phyloP scores from a whole-genome alignment of 2,329 filamentous ascomycete genomes.

The Aspergillus quadricinctus region DNA sequence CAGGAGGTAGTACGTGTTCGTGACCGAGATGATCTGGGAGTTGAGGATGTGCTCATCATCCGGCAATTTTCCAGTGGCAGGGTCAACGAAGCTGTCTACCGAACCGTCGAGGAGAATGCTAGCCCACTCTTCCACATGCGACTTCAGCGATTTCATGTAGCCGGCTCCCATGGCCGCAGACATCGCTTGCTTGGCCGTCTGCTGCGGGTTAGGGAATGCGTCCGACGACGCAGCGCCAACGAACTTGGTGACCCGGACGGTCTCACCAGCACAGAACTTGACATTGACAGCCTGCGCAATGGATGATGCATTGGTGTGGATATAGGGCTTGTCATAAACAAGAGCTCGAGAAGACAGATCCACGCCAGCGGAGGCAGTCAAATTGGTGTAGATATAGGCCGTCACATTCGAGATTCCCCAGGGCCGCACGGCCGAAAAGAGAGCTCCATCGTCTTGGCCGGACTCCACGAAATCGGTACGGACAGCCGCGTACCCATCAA shows the following conservation, averaged over 20 bases:
- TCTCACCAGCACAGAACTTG: conserved; percentile 49
- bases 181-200: conserved; percentile 54
- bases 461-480: conserved; percentile 58
- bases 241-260: conserved; percentile 59
- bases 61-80: conserved; percentile 55
- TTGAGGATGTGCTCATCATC: conserved; percentile 54
- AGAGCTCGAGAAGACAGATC: conserved; percentile 41
- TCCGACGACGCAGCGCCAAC: conserved; percentile 66
- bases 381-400: conserved; percentile 52
- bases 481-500: conserved; percentile 66
- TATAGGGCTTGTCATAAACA: conserved; percentile 44
- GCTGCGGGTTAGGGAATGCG: conserved; percentile 57
- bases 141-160: conserved; percentile 51
- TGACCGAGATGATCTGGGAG: conserved; percentile 45
- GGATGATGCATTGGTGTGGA: conserved; percentile 58
- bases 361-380: conserved; percentile 37
- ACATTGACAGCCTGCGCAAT: conserved; percentile 60
- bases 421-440: conserved; percentile 64
- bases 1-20: conserved; percentile 45
- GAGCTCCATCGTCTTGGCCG: conserved; percentile 51
- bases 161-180: conserved; percentile 48
- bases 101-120: conserved; percentile 56
- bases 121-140: conserved; percentile 61
- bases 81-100: conserved; percentile 60
- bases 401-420: conserved; percentile 59